Evolutionary conservation across 306 rosid species (phyloP), one percentile per base, ranked within the genome.

Genomic region (Fagus sylvatica): DNA sequence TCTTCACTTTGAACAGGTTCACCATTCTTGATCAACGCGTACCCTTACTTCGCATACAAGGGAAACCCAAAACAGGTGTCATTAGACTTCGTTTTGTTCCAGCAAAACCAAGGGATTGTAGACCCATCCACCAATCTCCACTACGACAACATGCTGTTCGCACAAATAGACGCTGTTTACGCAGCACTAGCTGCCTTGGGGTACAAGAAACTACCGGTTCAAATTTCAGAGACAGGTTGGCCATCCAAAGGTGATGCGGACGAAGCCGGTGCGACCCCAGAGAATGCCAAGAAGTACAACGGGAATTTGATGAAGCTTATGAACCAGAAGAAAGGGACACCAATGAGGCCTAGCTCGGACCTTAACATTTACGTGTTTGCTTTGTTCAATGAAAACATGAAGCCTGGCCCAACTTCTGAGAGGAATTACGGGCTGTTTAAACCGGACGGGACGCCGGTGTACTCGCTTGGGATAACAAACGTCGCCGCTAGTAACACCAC

Each of bases 171-270:
- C 43, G 99, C 98, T 0, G 98, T 96, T 1, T 90, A 96, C 59
- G 81, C 90, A 0, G 99, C 97, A 3, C 77, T 96, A 0, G 87
- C 56, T 0, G 39, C 87, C 0, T 19, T 90, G 6, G 99, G 97
- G 1, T 96, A 75, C 76, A 86, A 79, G 59, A 93, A 93, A 49
- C 80, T 93, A 0, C 82, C 93, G 2, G 96, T 96, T n/a, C 98
- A 96, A 55, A 93, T 96, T 3, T 96, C 99, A 0, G 99, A 96
- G 77, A 96, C 99, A 0, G 99, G 99, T 3, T 96, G 99, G 99
- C 99, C 99, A 1, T 96, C 99, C 0, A 96, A 87, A 6, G 98
- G 99, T n/a, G 99, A 96, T 48, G 80, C 61, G 0, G 90, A 96
- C 69, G 99, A 96, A 71, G 86, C 86, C 3, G 99, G 99, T 32